Base-by-base conservation (phyloP, 1,139 yeast species). In the Hansenula lynferdii region DNA sequence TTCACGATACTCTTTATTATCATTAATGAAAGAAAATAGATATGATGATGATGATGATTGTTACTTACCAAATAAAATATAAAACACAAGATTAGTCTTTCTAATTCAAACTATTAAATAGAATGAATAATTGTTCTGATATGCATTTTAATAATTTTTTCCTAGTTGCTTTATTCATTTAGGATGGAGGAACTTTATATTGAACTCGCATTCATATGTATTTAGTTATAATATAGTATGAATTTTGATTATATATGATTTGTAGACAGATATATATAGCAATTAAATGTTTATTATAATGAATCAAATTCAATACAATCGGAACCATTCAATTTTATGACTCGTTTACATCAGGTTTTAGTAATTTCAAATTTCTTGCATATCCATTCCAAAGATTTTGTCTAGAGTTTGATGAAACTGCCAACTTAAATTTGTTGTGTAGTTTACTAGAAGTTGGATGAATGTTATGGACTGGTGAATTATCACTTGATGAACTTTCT, bases 191-290 rank as follows among this genome's bases (percentile, higher is more conserved):
- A n/a, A n/a, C n/a, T n/a, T n/a, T n/a, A n/a, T n/a, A n/a, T n/a
- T n/a, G n/a, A n/a, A 19, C 31, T 23, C 24, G 30, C 30, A 28
- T 28, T 28, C 30, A 28, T 28, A 26, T 26, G 16, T 14, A 26
- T 8, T 6, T 11, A 27, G n/a, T n/a, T 17, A 27, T 16, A 16
- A n/a, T 17, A 17, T 27, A 16, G 19, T 27, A 27, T 27, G 29
- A 15, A 27, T 27, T 17, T 17, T 27, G 16, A 27, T 27, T n/a
- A 27, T 27, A 17, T 24, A 12, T 24, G 26, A 14, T 12, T 12
- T 24, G 26, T 12, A 24, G n/a, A 24, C 5, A n/a, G n/a, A n/a
- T n/a, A n/a, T n/a, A n/a, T n/a, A n/a, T n/a, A n/a, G n/a, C n/a
- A n/a, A n/a, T n/a, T n/a, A n/a, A n/a, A n/a, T n/a, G n/a, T n/a